Base-by-base conservation (phyloP, 1,284 basidiomycete species). In the Irpex sp. region DNA sequence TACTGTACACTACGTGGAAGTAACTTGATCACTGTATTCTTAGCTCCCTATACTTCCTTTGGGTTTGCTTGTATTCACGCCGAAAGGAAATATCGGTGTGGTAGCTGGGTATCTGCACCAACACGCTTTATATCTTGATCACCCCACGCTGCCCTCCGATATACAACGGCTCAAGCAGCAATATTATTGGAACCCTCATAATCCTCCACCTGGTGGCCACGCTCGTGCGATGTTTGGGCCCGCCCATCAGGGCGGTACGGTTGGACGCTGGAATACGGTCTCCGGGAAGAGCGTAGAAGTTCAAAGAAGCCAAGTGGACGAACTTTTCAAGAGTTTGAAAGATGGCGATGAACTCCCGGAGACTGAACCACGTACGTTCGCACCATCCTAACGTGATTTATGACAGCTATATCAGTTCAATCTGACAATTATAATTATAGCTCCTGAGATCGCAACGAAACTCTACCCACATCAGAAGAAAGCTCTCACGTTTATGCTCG, bases 401-500 rank as follows among this genome's bases (percentile, higher is more conserved):
- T 43, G 67, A 63, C 62, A 64, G 50, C 59, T 58, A 19, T 50
- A 21, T 8, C 17, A 50, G 31, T 64, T 13, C 61, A 37, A 63
- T 69, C 59, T 69, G 63, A 73, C 62, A 68, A 54, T 63, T 13
- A 31, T 58, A 36, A 46, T 69, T 19, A 62, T 71, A 95, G 93
- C 82, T 54, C 77, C 84, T n/a, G 88, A 94, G 70, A 87, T 99
- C 65, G 89, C 88, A 39, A 97, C 97, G n/a, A 83, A 78, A 53
- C 81, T 99, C 6, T 98, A 98, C 76, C 93, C 95, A 15, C 97
- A 99, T 79, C 97, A 99, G 79, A 97, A 97, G 78, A 97, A 97
- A 76, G 97, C 96, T 21, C 82, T 99, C 21, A 95, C 96, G 0
- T 99, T 99, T 77, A 79, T 99, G 57, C 82, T 98, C n/a, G 94